phyloP scores from a whole-genome alignment of 2,329 filamentous ascomycete species.

The Colletotrichum musae region DNA sequence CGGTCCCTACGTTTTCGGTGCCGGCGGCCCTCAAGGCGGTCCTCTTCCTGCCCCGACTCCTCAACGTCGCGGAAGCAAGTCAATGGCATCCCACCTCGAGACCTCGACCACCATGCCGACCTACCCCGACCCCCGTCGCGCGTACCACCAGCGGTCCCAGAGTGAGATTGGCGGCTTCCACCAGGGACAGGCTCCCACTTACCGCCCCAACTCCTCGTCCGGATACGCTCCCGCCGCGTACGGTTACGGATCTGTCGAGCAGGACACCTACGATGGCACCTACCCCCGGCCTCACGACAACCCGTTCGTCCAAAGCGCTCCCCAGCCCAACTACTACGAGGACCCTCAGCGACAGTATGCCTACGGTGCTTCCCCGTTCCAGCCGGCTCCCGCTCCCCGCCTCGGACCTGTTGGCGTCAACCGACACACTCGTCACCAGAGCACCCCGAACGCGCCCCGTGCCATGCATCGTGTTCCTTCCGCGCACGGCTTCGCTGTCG shows the following conservation, averaged over 20 bases:
- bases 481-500: conserved; percentile 38
- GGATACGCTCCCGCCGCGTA: conserved; percentile 36
- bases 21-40: conserved; percentile 36
- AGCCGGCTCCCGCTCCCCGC: conserved; percentile 24
- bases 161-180: conserved; percentile 46
- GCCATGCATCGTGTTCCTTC: conserved; percentile 38
- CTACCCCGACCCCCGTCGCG: conserved; percentile 43
- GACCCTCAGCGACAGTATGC: conserved; percentile 42
- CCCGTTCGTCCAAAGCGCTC: conserved; percentile 21
- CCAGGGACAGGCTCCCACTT: conserved; percentile 38
- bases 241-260: conserved; percentile 38
- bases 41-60: conserved; percentile 45
- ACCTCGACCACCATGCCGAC: conserved; percentile 36
- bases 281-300: conserved; percentile 41
- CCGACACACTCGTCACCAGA: conserved; percentile 50
- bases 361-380: conserved; percentile 35
- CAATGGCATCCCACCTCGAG: conserved; percentile 44
- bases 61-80: conserved; percentile 43
- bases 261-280: conserved; percentile 41
- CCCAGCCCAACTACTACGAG: conserved; percentile 45
- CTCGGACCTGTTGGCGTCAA: conserved; percentile 26
- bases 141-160: conserved; percentile 49
- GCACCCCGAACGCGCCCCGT: conserved; percentile 45
- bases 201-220: conserved; percentile 42
- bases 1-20: conserved; percentile 39